phyloP scores from a whole-genome alignment of 805 yeast species.

The Yarrowia divulgata region DNA sequence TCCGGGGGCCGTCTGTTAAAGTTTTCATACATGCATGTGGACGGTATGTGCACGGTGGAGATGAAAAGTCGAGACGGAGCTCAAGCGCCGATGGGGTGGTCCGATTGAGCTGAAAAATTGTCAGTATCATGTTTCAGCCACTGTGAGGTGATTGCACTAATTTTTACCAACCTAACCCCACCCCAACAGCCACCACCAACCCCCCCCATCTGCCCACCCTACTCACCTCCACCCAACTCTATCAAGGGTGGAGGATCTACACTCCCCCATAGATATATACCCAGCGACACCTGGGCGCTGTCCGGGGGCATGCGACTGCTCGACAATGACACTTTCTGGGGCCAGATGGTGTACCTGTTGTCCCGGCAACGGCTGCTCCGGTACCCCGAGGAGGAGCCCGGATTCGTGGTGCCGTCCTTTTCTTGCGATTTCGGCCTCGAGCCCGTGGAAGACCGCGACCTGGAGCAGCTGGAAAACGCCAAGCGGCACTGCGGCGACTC shows the following conservation, averaged over 20 bases:
- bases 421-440: background rate
- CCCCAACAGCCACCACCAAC: background rate
- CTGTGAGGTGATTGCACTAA: background rate
- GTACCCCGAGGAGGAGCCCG: slow-evolving; percentile 37
- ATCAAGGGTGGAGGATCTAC: slow-evolving; percentile 37
- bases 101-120: no score
- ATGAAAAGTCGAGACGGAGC: background rate
- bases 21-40: slow-evolving; percentile 15
- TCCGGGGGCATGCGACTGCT: slow-evolving; percentile 28
- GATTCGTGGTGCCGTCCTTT: slow-evolving; percentile 15
- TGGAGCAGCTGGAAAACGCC: slow-evolving; percentile 33
- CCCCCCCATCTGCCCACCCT: slow-evolving; percentile 1
- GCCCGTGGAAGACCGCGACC: slow-evolving; percentile 9
- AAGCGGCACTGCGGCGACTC: slow-evolving; percentile 6
- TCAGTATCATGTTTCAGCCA: no score
- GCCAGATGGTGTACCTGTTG: slow-evolving; percentile 32
- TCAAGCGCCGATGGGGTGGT: background rate
- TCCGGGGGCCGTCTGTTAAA: background rate
- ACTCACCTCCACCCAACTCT: slow-evolving; percentile 36
- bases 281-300: background rate
- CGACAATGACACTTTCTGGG: slow-evolving; percentile 40
- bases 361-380: slow-evolving; percentile 5
- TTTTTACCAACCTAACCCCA: background rate
- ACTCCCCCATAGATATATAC: slow-evolving; percentile 18
- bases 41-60: slow-evolving; percentile 19